These are phyloP conservation scores for Populus davidiana DNA, from an alignment of 345 rosid species.

Conservation along the genomic window DNA sequence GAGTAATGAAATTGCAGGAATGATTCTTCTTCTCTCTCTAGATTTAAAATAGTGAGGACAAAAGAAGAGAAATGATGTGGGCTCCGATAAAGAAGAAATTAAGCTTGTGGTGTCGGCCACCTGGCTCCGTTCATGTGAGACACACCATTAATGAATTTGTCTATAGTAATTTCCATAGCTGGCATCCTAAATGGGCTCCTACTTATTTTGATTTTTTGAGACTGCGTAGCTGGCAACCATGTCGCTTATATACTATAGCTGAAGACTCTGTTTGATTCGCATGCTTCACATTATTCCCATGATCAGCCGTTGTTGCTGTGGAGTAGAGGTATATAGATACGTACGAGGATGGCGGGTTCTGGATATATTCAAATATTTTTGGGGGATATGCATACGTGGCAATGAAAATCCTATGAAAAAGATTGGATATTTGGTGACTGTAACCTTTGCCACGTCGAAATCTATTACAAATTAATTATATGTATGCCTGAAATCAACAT, in stretches of 20 bases:
- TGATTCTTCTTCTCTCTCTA: background rate
- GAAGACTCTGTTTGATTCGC: background rate
- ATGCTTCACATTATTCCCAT: background rate
- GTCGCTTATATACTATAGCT: background rate
- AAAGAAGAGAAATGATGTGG: slow-evolving; percentile 18
- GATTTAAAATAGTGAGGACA: background rate
- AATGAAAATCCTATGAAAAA: background rate
- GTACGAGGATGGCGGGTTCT: background rate
- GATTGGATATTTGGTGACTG: too few species aligned
- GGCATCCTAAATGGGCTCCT: slow-evolving; percentile 2
- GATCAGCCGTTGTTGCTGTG: background rate
- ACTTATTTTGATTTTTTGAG: background rate
- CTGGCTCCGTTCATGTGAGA: background rate
- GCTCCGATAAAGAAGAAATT: background rate
- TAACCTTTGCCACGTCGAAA: background rate
- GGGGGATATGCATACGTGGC: background rate
- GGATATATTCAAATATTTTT: background rate
- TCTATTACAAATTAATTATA: background rate
- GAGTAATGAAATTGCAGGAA: too few species aligned
- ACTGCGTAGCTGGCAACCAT: slow-evolving; percentile 11
- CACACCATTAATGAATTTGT: background rate
- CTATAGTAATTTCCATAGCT: background rate
- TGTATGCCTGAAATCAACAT: too few species aligned
- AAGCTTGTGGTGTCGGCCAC: slow-evolving; percentile 22
- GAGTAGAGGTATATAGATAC: background rate